These are phyloP conservation scores for Cladobotryum mycophilum DNA, from an alignment of 2,329 filamentous ascomycete species.

Conservation along the genomic window DNA sequence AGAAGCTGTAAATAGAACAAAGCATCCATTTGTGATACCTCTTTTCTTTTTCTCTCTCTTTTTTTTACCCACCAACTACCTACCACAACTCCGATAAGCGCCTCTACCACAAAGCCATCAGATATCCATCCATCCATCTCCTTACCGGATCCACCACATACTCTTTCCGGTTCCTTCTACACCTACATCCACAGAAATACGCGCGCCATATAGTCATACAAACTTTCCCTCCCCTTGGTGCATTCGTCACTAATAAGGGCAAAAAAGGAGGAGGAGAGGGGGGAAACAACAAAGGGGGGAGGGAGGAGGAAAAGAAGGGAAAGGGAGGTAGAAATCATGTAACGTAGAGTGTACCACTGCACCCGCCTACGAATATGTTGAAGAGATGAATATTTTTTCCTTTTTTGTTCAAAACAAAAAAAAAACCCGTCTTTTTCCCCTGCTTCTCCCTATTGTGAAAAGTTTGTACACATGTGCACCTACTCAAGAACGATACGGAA, in stretches of 20 bases:
- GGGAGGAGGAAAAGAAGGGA: not conserved
- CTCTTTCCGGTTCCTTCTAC: too few species aligned
- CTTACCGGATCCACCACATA: too few species aligned
- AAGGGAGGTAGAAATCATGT: not conserved
- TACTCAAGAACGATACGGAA: too few species aligned
- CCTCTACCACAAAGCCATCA: too few species aligned
- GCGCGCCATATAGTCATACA: not conserved
- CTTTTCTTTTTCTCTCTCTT: constrained; percentile 18
- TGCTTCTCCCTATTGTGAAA: too few species aligned
- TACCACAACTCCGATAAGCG: not conserved
- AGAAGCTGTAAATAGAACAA: constrained; percentile 45
- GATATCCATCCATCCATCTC: too few species aligned
- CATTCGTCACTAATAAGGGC: not conserved
- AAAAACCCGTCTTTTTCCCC: too few species aligned
- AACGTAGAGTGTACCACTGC: not conserved
- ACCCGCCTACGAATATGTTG: not conserved
- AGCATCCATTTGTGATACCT: too few species aligned
- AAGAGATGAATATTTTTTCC: not conserved
- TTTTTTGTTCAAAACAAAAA: not conserved
- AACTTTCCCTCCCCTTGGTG: not conserved
- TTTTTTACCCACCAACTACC: not conserved
- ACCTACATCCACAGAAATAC: too few species aligned
- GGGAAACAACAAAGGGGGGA: not conserved
- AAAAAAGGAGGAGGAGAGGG: not conserved
- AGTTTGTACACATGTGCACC: too few species aligned